phyloP scores from a whole-genome alignment of 1,284 basidiomycete species.

The Paramarasmius palmivorus region DNA sequence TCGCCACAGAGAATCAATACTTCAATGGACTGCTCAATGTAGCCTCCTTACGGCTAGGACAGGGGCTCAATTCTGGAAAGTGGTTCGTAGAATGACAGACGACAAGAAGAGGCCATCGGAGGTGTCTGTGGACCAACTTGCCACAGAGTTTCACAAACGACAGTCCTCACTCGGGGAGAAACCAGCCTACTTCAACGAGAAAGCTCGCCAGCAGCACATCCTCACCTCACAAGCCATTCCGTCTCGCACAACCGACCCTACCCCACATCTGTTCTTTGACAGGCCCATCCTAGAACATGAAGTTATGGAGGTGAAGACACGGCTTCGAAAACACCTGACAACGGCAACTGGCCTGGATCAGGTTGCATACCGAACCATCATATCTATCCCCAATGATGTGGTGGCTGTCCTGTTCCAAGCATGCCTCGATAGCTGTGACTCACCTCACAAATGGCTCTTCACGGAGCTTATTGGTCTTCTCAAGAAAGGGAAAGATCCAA shows the following conservation, averaged over 20 bases:
- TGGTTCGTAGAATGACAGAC: background rate
- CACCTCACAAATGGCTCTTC: constrained; percentile 8
- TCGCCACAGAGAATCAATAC: background rate
- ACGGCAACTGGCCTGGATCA: constrained; percentile 4
- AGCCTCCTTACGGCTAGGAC: background rate
- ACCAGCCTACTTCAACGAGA: background rate
- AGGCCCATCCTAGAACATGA: background rate
- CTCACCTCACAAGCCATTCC: background rate
- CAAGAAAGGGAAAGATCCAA: constrained; percentile 6
- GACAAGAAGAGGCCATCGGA: background rate
- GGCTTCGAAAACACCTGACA: background rate
- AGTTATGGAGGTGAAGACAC: background rate
- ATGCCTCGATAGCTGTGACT: background rate
- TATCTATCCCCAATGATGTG: constrained; percentile 4
- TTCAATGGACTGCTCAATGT: background rate
- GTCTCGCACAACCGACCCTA: background rate
- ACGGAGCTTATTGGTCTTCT: constrained; percentile 7
- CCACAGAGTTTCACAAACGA: background rate
- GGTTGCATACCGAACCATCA: constrained; percentile 3
- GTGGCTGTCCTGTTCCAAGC: background rate
- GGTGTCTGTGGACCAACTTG: background rate
- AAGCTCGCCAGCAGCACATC: background rate
- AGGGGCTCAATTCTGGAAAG: background rate
- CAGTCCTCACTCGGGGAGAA: background rate
- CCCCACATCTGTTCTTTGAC: constrained; percentile 4